Conservation (phyloP, 164 flowering plant species). For the Protea cynaroides region DNA sequence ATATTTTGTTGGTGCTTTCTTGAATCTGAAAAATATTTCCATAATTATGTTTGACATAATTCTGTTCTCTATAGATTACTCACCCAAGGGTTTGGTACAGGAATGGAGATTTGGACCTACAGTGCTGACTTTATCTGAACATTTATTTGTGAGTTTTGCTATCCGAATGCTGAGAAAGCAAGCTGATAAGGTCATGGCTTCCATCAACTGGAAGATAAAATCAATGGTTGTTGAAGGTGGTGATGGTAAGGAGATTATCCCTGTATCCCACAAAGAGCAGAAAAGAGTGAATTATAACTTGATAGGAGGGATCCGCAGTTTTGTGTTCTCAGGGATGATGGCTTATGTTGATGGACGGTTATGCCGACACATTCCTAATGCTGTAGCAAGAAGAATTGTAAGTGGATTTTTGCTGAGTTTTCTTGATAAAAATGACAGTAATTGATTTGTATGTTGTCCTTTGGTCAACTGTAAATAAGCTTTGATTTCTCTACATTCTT, state of each 20-base stretch:
- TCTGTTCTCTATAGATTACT: too few species aligned
- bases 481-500: background rate
- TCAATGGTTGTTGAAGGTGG: slow-evolving; percentile 2
- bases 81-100: slow-evolving; percentile 25
- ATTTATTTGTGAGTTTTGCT: slow-evolving; percentile 15
- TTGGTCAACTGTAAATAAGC: too few species aligned
- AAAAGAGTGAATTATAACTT: too few species aligned
- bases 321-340: slow-evolving; percentile 18
- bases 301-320: too few species aligned
- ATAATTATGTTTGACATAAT: too few species aligned
- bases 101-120: slow-evolving; percentile 92
- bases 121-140: slow-evolving; percentile 34
- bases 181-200: slow-evolving; percentile 29
- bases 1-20: too few species aligned
- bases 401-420: slow-evolving; percentile 88
- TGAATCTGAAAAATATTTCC: too few species aligned
- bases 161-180: slow-evolving; percentile 70
- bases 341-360: slow-evolving; percentile 93
- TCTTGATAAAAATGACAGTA: slow-evolving; percentile 46
- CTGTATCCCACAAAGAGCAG: too few species aligned
- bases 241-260: too few species aligned
- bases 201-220: slow-evolving; percentile 31
- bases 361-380: slow-evolving; percentile 75
- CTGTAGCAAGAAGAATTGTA: slow-evolving; percentile 76
- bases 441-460: slow-evolving; percentile 5